Evolutionary conservation across 1,284 basidiomycete species (phyloP).

Genomic region (Chondrostereum purpureum): DNA sequence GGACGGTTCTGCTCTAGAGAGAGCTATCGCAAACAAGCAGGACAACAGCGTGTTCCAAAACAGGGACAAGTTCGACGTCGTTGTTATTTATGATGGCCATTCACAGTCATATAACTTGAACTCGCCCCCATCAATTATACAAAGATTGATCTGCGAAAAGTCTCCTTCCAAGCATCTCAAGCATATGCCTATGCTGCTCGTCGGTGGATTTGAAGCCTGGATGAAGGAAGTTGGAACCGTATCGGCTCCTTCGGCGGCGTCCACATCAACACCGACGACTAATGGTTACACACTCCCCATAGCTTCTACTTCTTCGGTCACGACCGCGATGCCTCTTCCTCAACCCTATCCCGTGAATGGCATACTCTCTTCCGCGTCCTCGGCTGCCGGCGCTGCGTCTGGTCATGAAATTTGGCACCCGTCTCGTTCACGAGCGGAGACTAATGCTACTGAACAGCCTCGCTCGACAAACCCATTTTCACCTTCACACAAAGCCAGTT

Average conservation of each 20-base stretch:
- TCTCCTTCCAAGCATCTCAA: constrained; percentile 72
- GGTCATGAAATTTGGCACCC: background rate
- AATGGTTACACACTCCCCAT: background rate
- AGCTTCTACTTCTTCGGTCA: background rate
- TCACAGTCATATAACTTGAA: constrained; percentile 50
- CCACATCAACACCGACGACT: background rate
- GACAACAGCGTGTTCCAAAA: constrained; percentile 60
- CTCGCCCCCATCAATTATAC: constrained; percentile 54
- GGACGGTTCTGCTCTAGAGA: constrained; percentile 61
- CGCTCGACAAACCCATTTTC: constrained; percentile 1
- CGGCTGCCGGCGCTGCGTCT: background rate
- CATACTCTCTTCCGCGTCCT: background rate
- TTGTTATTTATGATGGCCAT: constrained; percentile 81
- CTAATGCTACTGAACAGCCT: background rate
- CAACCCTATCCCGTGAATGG: background rate
- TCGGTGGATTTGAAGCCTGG: constrained; percentile 88
- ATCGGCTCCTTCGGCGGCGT: constrained; percentile 12
- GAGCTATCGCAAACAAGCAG: constrained; percentile 70
- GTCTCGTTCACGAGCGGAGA: constrained; percentile 7
- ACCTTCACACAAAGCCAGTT: constrained; percentile 24
- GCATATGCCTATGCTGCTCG: constrained; percentile 76
- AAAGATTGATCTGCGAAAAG: constrained; percentile 65
- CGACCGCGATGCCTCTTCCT: background rate
- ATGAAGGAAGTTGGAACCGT: constrained; percentile 51
- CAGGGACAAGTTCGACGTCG: constrained; percentile 83